Evolutionary conservation across 495 filamentous ascomycete genomes (phyloP).

Genomic region (Neurospora intermedia): DNA sequence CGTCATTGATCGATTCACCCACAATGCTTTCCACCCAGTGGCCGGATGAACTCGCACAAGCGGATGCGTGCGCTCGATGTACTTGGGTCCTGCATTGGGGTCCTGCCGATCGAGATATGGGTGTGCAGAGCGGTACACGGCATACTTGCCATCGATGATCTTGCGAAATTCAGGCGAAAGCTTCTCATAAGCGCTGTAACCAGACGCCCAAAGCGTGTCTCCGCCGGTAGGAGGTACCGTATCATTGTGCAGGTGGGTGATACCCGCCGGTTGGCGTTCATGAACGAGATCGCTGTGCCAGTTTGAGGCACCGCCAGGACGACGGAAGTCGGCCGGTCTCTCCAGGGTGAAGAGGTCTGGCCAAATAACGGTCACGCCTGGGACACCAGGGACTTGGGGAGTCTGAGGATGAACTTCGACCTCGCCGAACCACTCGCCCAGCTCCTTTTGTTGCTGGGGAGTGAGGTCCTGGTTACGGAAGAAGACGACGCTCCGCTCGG

Average conservation of each 20-base stretch:
- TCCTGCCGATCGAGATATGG: constrained; percentile 54
- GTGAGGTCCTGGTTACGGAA: constrained; percentile 62
- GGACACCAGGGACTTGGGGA: constrained; percentile 55
- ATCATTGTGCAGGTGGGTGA: constrained; percentile 60
- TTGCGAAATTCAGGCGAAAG: constrained; percentile 58
- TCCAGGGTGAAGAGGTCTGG: constrained; percentile 52
- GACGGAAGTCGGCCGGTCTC: constrained; percentile 44
- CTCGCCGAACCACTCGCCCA: constrained; percentile 57
- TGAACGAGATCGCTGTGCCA: constrained; percentile 68
- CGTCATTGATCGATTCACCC: constrained; percentile 59
- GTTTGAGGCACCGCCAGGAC: constrained; percentile 50
- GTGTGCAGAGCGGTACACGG: constrained; percentile 57
- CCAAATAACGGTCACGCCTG: constrained; percentile 58
- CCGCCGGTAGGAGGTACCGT: constrained; percentile 55
- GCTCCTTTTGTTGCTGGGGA: constrained; percentile 55
- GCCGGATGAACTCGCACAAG: constrained; percentile 62
- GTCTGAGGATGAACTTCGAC: constrained; percentile 63
- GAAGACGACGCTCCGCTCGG: constrained; percentile 66
- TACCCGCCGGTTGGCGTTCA: constrained; percentile 57
- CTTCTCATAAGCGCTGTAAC: constrained; percentile 62
- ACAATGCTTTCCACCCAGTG: constrained; percentile 60
- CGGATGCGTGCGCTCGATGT: constrained; percentile 54
- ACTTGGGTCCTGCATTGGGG: constrained; percentile 50
- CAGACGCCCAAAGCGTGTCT: constrained; percentile 63
- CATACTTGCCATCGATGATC: constrained; percentile 57